Conservation (phyloP, 106 monocot genomes). For the Apostasia shenzhenica region DNA sequence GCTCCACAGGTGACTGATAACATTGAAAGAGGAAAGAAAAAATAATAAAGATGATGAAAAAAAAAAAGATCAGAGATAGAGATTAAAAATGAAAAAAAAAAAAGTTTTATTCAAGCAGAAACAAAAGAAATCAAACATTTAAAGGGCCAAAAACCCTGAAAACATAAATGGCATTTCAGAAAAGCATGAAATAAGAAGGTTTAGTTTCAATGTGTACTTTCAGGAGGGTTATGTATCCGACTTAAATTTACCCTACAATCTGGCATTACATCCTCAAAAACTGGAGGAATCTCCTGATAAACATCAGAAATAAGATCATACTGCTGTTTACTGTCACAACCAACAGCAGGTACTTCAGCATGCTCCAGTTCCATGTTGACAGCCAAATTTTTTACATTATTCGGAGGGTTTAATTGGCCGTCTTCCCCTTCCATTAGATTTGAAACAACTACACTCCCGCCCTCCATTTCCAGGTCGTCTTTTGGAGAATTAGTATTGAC, state of each 20-base stretch:
- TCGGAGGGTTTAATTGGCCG: neutral
- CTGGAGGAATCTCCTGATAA: neutral
- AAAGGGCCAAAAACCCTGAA: conserved; percentile 5
- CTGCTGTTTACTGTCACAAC: neutral
- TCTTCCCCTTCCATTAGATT: neutral
- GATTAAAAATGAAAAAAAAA: neutral
- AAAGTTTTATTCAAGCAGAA: conserved; percentile 11
- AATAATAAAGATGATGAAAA: too few relatives aligned
- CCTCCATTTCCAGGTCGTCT: neutral
- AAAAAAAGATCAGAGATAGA: neutral
- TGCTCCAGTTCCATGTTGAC: neutral
- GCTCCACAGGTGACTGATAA: too few relatives aligned
- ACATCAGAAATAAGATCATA: conserved; percentile 4
- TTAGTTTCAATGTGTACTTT: conserved; percentile 10
- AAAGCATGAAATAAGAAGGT: neutral
- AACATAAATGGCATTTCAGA: neutral
- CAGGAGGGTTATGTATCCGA: conserved; percentile 12
- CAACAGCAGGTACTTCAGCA: neutral
- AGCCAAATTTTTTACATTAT: neutral
- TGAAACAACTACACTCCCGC: neutral
- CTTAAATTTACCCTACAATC: conserved; percentile 12
- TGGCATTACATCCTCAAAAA: conserved; percentile 5
- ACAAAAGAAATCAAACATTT: neutral
- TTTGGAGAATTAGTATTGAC: neutral
- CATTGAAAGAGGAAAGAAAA: too few relatives aligned